These are phyloP conservation scores for Erodium maritimum DNA, from an alignment of 345 rosid genomes.

Conservation along the genomic window DNA sequence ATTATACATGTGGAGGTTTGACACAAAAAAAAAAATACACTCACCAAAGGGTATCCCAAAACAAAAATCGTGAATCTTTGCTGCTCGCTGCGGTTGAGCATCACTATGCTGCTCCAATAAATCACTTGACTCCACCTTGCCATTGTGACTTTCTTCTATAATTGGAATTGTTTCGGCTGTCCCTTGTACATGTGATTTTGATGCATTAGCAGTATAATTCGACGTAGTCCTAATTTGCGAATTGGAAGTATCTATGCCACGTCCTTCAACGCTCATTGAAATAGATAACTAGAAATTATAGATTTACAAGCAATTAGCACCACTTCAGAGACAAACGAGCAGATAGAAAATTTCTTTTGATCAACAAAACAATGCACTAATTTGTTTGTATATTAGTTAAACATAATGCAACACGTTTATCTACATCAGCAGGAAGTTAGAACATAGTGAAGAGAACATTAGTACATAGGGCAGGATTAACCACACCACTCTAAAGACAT, in stretches of 20 bases:
- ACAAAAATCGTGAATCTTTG: constrained; percentile 86
- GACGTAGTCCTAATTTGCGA: constrained; percentile 21
- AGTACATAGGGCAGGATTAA: too few species aligned
- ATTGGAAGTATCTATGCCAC: constrained; percentile 16
- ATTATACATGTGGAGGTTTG: neutral
- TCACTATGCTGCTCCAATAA: constrained; percentile 23
- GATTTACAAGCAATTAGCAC: constrained; percentile 3
- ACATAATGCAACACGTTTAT: too few species aligned
- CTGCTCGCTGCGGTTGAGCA: constrained; percentile 27
- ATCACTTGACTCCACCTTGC: constrained; percentile 11
- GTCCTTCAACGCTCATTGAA: constrained; percentile 40
- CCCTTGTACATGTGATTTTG: constrained; percentile 31
- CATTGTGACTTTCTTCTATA: constrained; percentile 16
- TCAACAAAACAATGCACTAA: neutral
- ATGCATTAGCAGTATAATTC: constrained; percentile 31
- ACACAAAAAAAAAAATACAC: constrained; percentile 11
- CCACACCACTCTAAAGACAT: too few species aligned
- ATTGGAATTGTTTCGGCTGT: constrained; percentile 14
- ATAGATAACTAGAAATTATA: constrained; percentile 33
- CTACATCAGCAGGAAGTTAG: too few species aligned
- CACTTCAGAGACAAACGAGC: too few species aligned
- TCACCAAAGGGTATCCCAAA: constrained; percentile 93
- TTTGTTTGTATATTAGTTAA: too few species aligned
- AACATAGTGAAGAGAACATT: too few species aligned
- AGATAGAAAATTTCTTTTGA: neutral